Evolutionary conservation across 176 grass and related monocot species (phyloP).

Genomic region (Guadua angustifolia): DNA sequence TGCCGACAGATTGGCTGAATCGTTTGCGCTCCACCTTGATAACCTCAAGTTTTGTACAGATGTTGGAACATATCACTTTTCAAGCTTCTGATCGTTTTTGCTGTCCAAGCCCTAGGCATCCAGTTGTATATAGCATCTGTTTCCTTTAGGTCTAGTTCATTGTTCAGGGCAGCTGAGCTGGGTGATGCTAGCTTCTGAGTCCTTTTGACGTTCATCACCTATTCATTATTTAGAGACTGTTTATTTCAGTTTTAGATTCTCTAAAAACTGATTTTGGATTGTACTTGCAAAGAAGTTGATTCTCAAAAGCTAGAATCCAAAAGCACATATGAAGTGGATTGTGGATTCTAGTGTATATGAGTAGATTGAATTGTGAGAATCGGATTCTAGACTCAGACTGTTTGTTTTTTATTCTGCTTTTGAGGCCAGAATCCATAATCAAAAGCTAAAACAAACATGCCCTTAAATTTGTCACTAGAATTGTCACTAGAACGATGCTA

Average conservation of each 20-base stretch:
- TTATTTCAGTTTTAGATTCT: no score
- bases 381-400: no score
- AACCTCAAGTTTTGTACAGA: conserved; percentile 63
- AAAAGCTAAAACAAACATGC: no score
- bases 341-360: no score
- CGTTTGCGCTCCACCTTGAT: conserved; percentile 68
- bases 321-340: no score
- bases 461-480: no score
- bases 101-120: neutral
- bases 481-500: conserved; percentile 3
- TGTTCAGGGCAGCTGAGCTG: neutral
- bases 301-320: no score
- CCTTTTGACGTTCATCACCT: neutral
- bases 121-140: conserved; percentile 43
- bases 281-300: no score
- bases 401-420: no score
- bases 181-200: neutral
- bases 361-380: no score
- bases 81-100: conserved; percentile 50
- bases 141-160: conserved; percentile 43
- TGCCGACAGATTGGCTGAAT: conserved; percentile 61
- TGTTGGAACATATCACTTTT: conserved; percentile 56
- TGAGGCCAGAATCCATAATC: no score
- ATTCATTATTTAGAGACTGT: conserved; percentile 32
- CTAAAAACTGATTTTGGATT: no score